Evolutionary conservation across 768 basidiomycete genomes (phyloP), one percentile per base, ranked within the genome.

Genomic region (Asterophora lycoperdoides): DNA sequence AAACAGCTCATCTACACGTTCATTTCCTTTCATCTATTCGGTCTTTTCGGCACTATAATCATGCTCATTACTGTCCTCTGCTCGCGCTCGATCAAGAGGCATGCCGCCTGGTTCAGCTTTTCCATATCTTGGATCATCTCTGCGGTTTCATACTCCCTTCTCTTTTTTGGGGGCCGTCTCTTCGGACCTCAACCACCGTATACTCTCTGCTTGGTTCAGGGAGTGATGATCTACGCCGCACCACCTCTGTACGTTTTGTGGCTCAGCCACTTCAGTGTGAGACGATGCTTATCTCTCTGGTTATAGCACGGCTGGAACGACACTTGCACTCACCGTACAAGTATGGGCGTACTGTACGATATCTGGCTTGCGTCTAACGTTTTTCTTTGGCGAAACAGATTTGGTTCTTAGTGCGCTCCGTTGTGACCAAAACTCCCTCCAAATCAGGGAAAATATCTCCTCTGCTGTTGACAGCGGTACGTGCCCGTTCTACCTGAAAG

Each of bases 81-180:
- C n/a, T 55, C 60, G 7, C 41, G 41, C 11, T 54, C 48, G 8
- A 57, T 53, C 18, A 41, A 52, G 9, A 59, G 65, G n/a, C 61
- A 60, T 15, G 52, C 60, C 40, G 60, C 62, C 10, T 66, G 65
- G 65, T 62, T 58, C 32, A 66, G 60, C 44, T 66, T 66, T 40
- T 56, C 57, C 36, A 54, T 57, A 14, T 61, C 61, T 9, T 66
- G 65, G 65, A 56, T 62, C 8, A 60, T 64, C 3, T 66, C 62
- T 14, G 57, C 59, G 19, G 36, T 60, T 8, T 62, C 65, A 8
- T 66, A 62, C 51, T 55, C 59, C 11, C 56, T 66, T 4, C 56
- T 66, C 10, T 50, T 64, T 9, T 58, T 62, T 52, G 44, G 52
- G 2, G 64, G 64, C 1, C 41, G 56, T n/a, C 39, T 58, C 13